phyloP scores from a whole-genome alignment of 192 early-diverging fungal species.

The Obelidium mucronatum region DNA sequence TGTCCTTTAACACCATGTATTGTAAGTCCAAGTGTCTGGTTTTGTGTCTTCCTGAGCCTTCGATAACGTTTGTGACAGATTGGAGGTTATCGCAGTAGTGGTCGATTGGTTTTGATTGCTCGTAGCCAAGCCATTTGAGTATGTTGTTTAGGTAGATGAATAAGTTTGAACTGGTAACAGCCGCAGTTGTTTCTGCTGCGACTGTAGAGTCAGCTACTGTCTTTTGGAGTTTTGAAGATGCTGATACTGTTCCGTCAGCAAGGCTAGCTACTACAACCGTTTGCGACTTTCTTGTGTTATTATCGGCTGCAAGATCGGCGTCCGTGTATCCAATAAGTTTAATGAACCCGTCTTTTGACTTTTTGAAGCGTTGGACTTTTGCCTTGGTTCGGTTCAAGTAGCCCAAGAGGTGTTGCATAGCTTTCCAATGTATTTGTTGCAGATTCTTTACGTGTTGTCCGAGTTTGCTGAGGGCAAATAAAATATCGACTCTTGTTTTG shows the following conservation, averaged over 20 bases:
- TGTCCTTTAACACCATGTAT: slow-evolving; percentile 5
- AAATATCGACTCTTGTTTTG: background rate
- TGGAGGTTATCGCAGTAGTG: slow-evolving; percentile 12
- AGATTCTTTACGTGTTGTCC: background rate
- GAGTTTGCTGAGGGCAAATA: background rate
- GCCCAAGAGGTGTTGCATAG: background rate
- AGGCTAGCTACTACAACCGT: slow-evolving; percentile 1
- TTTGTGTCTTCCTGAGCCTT: slow-evolving; percentile 14
- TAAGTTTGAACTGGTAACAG: background rate
- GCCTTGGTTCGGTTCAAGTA: background rate
- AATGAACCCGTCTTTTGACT: background rate
- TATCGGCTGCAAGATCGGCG: slow-evolving; percentile 8
- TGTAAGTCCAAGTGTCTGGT: slow-evolving; percentile 12
- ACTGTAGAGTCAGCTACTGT: slow-evolving; percentile 29
- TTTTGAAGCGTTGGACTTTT: background rate
- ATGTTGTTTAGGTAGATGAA: slow-evolving; percentile 12
- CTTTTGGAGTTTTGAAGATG: background rate
- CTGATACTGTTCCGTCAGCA: background rate
- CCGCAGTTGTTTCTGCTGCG: slow-evolving; percentile 9
- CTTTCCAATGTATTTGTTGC: background rate
- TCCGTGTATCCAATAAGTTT: slow-evolving; percentile 16
- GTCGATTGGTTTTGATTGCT: background rate
- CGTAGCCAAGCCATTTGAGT: slow-evolving; percentile 14
- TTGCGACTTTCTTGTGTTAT: background rate
- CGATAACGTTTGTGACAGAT: background rate